Evolutionary conservation across 352 stramenopile genomes (phyloP), one percentile per base, ranked within the genome.

Genomic region (Peronospora destructor): DNA sequence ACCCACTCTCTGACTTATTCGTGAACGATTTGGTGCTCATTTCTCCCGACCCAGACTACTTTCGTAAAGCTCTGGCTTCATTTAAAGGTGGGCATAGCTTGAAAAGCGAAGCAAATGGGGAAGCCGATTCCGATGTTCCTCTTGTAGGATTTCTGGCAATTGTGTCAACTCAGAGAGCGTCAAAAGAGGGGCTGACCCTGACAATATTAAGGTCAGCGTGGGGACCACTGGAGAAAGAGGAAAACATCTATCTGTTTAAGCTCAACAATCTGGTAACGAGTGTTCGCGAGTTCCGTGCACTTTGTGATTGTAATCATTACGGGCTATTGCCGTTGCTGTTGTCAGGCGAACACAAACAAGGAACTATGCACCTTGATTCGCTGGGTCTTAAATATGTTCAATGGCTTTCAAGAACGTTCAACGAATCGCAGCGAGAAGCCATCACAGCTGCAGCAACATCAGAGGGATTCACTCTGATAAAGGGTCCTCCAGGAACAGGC

Each of bases 391-490:
- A 79, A 17, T 95, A 93, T 43, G 84, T 92, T 1, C 67, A 73
- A 9, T 93, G 83, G 80, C 63, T 96, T 5, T 80, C 57, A 4
- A 70, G 60, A 45, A 73, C 69, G 33, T 96, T 94, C 36, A 97
- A 97, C 34, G 71, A 90, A 16, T 96, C 86, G 3, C 89, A 97
- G 57, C 64, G 86, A 32, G 77, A 94, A 75, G 85, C 89, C 1
- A 97, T 97, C 54, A 78, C 74, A 10, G 85, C 81, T 2, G 85
- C 83, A 0, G 85, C 86, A 21, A 95, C 81, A 2, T 95, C 78
- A 8, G 61, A 91, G 21, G 89, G 89, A 1, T 97, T 97, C 49
- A 95, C 85, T 28, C 45, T 97, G 26, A 95, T 97, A 63, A 96
- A 97, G 53, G 89, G 84, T 9, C 84, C 84, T 1, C 77, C 84